Percentiles rank a stretch among this genome's conserved stretches.
phyloP scores from a whole-genome alignment of 176 grass and related monocot species.

The Tillandsia leiboldiana region DNA sequence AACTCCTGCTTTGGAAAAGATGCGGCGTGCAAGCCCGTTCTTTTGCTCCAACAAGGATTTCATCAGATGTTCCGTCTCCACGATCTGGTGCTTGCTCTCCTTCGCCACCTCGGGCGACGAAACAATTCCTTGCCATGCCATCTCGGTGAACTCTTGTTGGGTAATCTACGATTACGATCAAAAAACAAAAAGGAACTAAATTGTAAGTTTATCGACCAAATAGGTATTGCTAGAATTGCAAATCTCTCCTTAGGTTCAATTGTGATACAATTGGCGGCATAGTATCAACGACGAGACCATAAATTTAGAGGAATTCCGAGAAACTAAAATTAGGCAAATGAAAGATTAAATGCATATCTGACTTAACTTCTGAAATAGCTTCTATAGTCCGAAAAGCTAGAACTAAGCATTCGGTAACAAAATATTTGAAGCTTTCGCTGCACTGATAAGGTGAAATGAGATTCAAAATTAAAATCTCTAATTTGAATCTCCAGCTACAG shows the following conservation, averaged over 20 bases:
- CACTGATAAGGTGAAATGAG: no score
- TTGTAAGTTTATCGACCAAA: not conserved
- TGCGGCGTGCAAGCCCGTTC: conserved; percentile 88
- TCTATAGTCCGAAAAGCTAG: no score
- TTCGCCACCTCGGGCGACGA: conserved; percentile 77
- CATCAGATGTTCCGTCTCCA: conserved; percentile 94
- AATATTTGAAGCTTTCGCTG: no score
- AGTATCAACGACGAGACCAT: no score
- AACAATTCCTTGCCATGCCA: conserved; percentile 94
- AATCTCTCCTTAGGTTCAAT: not conserved
- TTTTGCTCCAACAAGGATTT: conserved; percentile 93
- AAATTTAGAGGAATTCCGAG: no score
- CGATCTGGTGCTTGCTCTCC: conserved; percentile 95
- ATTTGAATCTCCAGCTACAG: no score
- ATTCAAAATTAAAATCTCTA: no score
- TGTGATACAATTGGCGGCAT: no score
- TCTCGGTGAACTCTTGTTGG: conserved; percentile 97
- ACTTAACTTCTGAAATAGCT: no score
- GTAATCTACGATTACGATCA: conserved; percentile 49
- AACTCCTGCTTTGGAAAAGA: conserved; percentile 89
- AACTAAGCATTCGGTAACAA: no score
- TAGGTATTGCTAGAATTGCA: not conserved
- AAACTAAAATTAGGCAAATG: no score
- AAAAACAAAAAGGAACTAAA: conserved; percentile 1
- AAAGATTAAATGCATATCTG: no score